phyloP scores from a whole-genome alignment of 225 moss, liverwort and hornwort species.

The Straminergon stramineum region DNA sequence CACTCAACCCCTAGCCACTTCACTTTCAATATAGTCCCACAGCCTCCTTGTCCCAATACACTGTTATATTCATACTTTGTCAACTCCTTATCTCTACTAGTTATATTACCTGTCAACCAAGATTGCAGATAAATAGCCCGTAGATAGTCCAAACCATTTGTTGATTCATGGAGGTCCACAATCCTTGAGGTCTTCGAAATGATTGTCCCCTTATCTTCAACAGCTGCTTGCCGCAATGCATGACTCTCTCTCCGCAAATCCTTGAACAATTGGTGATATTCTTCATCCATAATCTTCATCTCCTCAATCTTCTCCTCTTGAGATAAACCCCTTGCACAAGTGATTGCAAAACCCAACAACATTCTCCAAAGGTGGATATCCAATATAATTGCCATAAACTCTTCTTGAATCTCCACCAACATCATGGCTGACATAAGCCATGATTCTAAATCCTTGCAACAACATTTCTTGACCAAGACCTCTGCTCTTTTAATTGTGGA shows the following conservation, averaged over 20 bases:
- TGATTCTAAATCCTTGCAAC: background rate
- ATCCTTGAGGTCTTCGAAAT: background rate
- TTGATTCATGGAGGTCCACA: background rate
- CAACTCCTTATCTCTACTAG: background rate
- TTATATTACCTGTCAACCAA: background rate
- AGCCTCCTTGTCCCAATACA: background rate
- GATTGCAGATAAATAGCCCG: background rate
- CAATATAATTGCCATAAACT: background rate
- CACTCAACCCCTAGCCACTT: background rate
- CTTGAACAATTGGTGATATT: background rate
- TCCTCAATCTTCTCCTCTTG: background rate
- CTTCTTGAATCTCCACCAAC: slow-evolving; percentile 1
- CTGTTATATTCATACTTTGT: rapidly evolving
- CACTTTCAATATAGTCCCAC: background rate
- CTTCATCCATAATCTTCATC: background rate
- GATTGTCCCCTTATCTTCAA: background rate
- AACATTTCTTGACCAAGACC: background rate
- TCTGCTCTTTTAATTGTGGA: background rate
- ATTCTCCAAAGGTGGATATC: background rate
- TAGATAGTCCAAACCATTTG: background rate
- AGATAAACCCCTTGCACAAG: background rate
- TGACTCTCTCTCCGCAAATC: background rate
- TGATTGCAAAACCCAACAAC: background rate
- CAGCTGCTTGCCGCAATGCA: background rate
- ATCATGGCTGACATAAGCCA: background rate